Conservation (phyloP, 164 flowering plant species). For the Amborella trichopoda region DNA sequence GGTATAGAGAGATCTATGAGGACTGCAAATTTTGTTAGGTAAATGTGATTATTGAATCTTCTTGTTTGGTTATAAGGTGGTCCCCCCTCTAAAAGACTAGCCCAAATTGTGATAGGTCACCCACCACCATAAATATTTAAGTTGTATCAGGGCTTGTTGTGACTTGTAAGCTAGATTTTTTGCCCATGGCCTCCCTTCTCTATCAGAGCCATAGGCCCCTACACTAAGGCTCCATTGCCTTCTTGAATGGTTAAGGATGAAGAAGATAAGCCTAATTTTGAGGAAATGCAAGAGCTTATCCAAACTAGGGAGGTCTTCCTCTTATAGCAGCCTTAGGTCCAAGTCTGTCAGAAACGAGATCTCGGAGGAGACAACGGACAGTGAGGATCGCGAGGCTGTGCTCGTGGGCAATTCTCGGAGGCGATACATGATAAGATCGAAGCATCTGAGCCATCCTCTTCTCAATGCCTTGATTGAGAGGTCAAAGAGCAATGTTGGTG, state of each 20-base stretch:
- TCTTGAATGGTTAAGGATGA: slow-evolving; percentile 35
- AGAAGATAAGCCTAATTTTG: slow-evolving; percentile 36
- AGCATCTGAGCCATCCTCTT: slow-evolving; percentile 52
- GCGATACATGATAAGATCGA: slow-evolving; percentile 40
- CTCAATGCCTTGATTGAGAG: slow-evolving; percentile 46
- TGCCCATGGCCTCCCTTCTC: too few relatives aligned
- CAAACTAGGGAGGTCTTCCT: slow-evolving; percentile 49
- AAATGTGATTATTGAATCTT: too few relatives aligned
- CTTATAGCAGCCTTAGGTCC: slow-evolving; percentile 55
- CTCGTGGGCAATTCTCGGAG: slow-evolving; percentile 53
- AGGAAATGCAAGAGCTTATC: slow-evolving; percentile 74
- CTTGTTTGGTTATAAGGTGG: too few relatives aligned
- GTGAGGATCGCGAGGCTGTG: slow-evolving; percentile 12
- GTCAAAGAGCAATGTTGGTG: slow-evolving; percentile 18
- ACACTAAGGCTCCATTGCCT: too few relatives aligned
- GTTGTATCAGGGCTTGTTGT: too few relatives aligned
- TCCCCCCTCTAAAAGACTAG: too few relatives aligned
- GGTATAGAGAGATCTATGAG: too few relatives aligned
- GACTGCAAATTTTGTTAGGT: too few relatives aligned
- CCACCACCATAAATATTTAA: too few relatives aligned
- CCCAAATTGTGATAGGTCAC: too few relatives aligned
- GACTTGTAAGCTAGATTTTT: too few relatives aligned
- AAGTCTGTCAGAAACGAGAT: slow-evolving; percentile 30
- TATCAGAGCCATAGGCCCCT: too few relatives aligned
- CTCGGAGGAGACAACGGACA: slow-evolving; percentile 12